Evolutionary conservation across 2,329 filamentous ascomycete species (phyloP), one percentile per base, ranked within the genome.

Genomic region (Colletotrichum sp.): DNA sequence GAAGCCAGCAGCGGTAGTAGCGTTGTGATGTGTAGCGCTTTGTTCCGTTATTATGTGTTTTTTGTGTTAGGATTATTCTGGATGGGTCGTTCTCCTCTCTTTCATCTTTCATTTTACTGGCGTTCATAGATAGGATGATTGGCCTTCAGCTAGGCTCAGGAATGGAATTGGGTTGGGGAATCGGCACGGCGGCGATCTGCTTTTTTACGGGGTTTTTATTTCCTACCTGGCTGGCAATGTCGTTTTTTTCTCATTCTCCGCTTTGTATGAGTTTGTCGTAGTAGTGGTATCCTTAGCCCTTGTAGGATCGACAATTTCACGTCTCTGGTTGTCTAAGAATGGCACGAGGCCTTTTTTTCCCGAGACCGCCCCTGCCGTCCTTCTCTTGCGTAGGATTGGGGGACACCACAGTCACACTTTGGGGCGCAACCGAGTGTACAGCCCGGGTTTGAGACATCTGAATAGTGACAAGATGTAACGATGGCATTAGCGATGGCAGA

Each of bases 1-100:
- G 75, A 27, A 78, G 77, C 63, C 77, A 78, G 59, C 74, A 71
- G 32, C 49, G 67, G 44, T 76, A 64, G 36, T 13, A 22, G 44
- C 44, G 63, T 34, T n/a, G 59, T 52, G 1, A 52, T 49, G 30
- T 52, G 25, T 16, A 61, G 74, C 57, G 49, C 34, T 36, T 25
- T 30, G 12, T 25, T n/a, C 8, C 27, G 27, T 19, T 16, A 34
- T 36, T 36, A 52, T 52, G n/a, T 12, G 5, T 52, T 57, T 30
- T 34, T 55, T 30, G 36, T n/a, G 22, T 55, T 64, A 64, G 57
- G 36, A 22, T 16, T 34, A 19, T 63, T 63, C 57, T 64, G 68
- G 59, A 63, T 63, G 36, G 44, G 25, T 61, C 9, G 32, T 34
- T 16, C 39, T 36, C 39, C 13, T 22, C 7, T 70, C 25, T 27